These are phyloP conservation scores for Bromus sterilis DNA, from an alignment of 176 grass and related monocot species.

Conservation along the genomic window DNA sequence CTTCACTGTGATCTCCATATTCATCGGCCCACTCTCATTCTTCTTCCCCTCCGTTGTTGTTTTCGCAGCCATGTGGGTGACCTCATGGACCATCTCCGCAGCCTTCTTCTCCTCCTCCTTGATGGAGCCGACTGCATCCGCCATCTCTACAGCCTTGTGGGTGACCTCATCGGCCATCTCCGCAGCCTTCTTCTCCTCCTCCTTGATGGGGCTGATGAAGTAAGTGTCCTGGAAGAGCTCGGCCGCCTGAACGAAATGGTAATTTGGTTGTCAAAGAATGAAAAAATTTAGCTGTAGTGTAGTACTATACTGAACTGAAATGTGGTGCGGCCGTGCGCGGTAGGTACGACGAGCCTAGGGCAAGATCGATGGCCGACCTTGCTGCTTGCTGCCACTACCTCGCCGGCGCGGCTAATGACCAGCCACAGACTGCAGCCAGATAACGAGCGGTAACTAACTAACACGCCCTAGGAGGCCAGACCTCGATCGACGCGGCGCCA, in stretches of 20 bases:
- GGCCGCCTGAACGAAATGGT: conserved; percentile 16
- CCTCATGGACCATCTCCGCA: not conserved
- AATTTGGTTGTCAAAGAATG: not conserved
- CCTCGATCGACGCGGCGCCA: too few species aligned
- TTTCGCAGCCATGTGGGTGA: not conserved
- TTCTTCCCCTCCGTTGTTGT: not conserved
- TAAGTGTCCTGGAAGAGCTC: conserved; percentile 6
- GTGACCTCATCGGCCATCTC: not conserved
- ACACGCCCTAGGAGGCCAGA: too few species aligned
- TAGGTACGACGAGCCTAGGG: not conserved
- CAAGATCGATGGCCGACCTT: too few species aligned
- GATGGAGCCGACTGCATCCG: too few species aligned
- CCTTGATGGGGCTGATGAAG: conserved; percentile 5
- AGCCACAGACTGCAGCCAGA: too few species aligned
- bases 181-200: not conserved
- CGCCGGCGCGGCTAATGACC: too few species aligned
- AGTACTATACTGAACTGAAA: not conserved
- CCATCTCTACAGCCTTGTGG: not conserved
- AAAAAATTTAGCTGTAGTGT: not conserved
- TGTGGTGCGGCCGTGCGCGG: too few species aligned
- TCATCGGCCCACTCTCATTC: not conserved
- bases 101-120: not conserved
- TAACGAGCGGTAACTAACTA: too few species aligned
- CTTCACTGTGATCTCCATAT: not conserved
- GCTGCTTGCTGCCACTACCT: too few species aligned